phyloP scores from a whole-genome alignment of 352 stramenopile genomes.

The Phytophthora macrochlamydospora region DNA sequence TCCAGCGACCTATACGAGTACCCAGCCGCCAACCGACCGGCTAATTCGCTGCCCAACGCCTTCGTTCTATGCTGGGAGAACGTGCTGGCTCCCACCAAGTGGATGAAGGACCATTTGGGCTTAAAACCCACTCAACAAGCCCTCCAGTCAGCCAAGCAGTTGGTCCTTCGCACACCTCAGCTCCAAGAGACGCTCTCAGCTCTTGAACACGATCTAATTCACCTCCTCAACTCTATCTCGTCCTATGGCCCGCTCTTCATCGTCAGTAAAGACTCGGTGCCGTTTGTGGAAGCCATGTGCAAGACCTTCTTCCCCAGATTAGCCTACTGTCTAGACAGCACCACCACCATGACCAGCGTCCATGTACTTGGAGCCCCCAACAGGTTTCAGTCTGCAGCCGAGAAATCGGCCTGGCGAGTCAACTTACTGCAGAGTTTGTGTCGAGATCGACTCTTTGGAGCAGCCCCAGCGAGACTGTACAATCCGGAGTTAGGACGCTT shows the following conservation, averaged over 20 bases:
- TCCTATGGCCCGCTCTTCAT: conserved; percentile 64
- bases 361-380: conserved; percentile 62
- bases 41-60: conserved; percentile 45
- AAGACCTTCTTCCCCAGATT: conserved; percentile 67
- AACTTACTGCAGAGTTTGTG: conserved; percentile 61
- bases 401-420: conserved; percentile 63
- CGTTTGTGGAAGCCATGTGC: conserved; percentile 68
- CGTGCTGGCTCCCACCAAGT: conserved; percentile 63
- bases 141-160: conserved; percentile 56
- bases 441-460: conserved; percentile 60
- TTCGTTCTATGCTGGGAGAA: conserved; percentile 78
- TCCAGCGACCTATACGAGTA: conserved; percentile 67
- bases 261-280: conserved; percentile 63
- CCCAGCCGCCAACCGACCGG: conserved; percentile 31
- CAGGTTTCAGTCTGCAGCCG: conserved; percentile 51
- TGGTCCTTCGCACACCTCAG: conserved; percentile 45
- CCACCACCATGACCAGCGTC: conserved; percentile 56
- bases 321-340: conserved; percentile 59
- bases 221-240: conserved; percentile 57
- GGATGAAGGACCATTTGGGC: conserved; percentile 60
- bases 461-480: conserved; percentile 44
- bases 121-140: conserved; percentile 44
- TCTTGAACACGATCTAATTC: conserved; percentile 60
- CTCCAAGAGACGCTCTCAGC: conserved; percentile 55
- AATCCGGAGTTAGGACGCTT: conserved; percentile 49